Evolutionary conservation across 768 basidiomycete genomes (phyloP).

Genomic region (Mycena belliarum): DNA sequence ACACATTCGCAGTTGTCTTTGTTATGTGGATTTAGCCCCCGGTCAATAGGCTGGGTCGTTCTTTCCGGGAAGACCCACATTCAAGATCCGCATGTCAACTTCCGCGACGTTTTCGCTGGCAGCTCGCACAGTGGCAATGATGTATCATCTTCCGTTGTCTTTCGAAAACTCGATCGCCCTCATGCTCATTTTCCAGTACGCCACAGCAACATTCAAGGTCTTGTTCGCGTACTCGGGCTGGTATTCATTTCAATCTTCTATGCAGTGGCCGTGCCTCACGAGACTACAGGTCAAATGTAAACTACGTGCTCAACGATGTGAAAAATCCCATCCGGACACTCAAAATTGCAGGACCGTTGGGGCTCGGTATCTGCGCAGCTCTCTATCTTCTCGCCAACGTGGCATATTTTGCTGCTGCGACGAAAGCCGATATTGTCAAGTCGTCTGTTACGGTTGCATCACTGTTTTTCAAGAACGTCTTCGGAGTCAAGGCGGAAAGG

Average conservation of each 20-base stretch:
- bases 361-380: slow-evolving; percentile 51
- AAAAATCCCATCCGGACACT: slow-evolving; percentile 60
- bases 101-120: slow-evolving; percentile 53
- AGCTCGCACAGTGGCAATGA: slow-evolving; percentile 50
- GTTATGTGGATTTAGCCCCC: too few relatives aligned
- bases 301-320: slow-evolving; percentile 63
- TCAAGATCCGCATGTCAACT: slow-evolving; percentile 52
- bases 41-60: slow-evolving; percentile 51
- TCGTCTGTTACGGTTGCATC: slow-evolving; percentile 59
- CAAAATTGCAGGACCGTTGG: slow-evolving; percentile 62
- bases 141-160: slow-evolving; percentile 10
- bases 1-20: not conserved
- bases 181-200: slow-evolving; percentile 46
- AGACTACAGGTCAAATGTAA: slow-evolving; percentile 46
- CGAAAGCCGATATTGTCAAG: slow-evolving; percentile 48
- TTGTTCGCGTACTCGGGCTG: slow-evolving; percentile 34
- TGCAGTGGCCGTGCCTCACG: not conserved
- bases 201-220: slow-evolving; percentile 62
- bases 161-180: slow-evolving; percentile 15
- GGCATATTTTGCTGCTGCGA: slow-evolving; percentile 56
- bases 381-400: slow-evolving; percentile 60
- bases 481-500: slow-evolving; percentile 51
- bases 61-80: slow-evolving; percentile 53
- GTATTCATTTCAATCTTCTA: not conserved
- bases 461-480: slow-evolving; percentile 60